Evolutionary conservation across 352 stramenopile genomes (phyloP), one percentile per base, ranked within the genome.

Genomic region (Phytophthora capsici): DNA sequence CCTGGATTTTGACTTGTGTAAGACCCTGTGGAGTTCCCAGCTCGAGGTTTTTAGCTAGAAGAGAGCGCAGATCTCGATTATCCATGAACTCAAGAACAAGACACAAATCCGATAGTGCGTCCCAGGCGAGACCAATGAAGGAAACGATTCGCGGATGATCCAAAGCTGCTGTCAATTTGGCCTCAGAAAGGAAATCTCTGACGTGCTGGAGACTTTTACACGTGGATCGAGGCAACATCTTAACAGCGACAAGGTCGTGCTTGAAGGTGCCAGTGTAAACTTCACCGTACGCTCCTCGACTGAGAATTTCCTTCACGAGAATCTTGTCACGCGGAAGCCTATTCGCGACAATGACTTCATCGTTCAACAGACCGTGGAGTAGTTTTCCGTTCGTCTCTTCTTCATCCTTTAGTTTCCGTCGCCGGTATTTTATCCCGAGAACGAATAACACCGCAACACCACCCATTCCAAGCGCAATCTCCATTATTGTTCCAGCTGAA

Each of bases 11-110:
- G 12, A 66, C 36, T 13, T 23, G 36, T 37, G 77, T 44, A 25
- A 80, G 58, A 22, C 72, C 72, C 2, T 58, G 30, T 0, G 54
- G 40, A 13, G 51, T 36, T 10, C 49, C 50, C 2, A 43, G 14
- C 3, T 30, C 17, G 9, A 69, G 14, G 16, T 53, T 70, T 5
- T 70, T 44, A 17, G 53, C 58, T 13, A 86, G 52, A 4, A 84
- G 60, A 7, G 63, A 49, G 5, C 69, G 60, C 17, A 85, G 48
- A 32, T 85, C 66, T 16, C 76, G 70, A 16, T 68, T 68, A 8
- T 73, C 58, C 70, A 85, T 75, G 63, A 67, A 82, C 46, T 85
- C 73, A 6, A 74, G 71, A 13, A 82, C 49, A 1, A 79, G 61
- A 10, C 67, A 69, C 5, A 82, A 34, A 8, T 85, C 77, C 0